Evolutionary conservation across 1,284 basidiomycete species (phyloP), one percentile per base, ranked within the genome.

Genomic region (Cyathus olla): DNA sequence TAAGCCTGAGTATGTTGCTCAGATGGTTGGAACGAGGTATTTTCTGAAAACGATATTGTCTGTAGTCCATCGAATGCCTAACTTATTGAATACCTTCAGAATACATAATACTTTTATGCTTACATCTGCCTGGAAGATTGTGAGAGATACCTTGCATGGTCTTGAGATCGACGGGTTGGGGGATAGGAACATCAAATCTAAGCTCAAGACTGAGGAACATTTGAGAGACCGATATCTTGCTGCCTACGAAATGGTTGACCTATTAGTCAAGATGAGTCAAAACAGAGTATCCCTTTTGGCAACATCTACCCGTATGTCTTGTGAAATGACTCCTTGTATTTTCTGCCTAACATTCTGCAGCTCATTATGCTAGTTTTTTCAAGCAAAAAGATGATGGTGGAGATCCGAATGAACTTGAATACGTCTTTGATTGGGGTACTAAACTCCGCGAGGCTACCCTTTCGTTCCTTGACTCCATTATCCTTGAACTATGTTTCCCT

Each of bases 41-140:
- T 79, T 61, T 60, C 44, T 61, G 55, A 54, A 40, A 26, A 57
- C n/a, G 31, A 35, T 13, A 8, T 13, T 13, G 31, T 6, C 31
- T 35, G 13, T 35, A n/a, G n/a, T n/a, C 26, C 24, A 35, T 24
- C 47, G 37, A 31, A 35, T 46, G 47, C 29, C 21, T 51, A 4
- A 37, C 37, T 56, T 37, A 49, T 44, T 40, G 56, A 40, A 56
- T 35, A 35, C 13, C 51, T 49, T 39, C 55, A 93, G 91, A 73
- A 83, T 94, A 56, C 92, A 94, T 73, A 94, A 94, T 72, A 75
- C 87, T 5, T 93, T 92, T 74, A 87, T 91, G 85, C 81, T 94
- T 51, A 90, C 92, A 24, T 88, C 91, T 13, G 90, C 87, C 3
- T 94, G 93, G 93, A 89, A 83, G 63, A 80, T 93, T 55, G 85